These are phyloP conservation scores for Lonicera japonica DNA, from an alignment of 129 eudicot species.

Conservation along the genomic window DNA sequence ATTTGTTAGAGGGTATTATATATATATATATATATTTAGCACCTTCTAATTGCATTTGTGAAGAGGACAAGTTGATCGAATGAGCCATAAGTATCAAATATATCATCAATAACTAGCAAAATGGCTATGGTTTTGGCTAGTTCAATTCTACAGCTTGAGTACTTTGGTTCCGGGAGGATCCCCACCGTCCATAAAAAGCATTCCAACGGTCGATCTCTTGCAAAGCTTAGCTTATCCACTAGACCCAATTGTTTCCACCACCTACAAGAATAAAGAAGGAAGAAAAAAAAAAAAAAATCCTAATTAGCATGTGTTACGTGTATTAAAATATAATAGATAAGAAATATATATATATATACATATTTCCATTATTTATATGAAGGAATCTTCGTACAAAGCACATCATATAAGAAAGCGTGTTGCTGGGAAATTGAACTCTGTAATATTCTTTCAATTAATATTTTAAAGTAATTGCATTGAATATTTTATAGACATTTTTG, in stretches of 20 bases:
- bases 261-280: slow-evolving; percentile 11
- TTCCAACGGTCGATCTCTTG: slow-evolving; percentile 46
- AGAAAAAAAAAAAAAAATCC: not conserved
- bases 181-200: slow-evolving; percentile 53
- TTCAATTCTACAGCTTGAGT: slow-evolving; percentile 27
- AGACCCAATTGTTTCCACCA: slow-evolving; percentile 54
- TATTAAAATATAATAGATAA: too few relatives aligned
- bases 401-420: not conserved
- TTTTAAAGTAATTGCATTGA: too few relatives aligned
- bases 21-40: not conserved
- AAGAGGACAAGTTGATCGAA: slow-evolving; percentile 46
- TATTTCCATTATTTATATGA: too few relatives aligned
- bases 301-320: not conserved
- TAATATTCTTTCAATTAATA: too few relatives aligned
- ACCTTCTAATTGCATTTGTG: slow-evolving; percentile 52
- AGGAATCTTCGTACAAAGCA: too few relatives aligned
- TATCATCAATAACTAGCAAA: slow-evolving; percentile 46
- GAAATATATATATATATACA: too few relatives aligned
- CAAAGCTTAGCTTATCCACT: slow-evolving; percentile 28
- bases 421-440: not conserved
- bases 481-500: too few relatives aligned
- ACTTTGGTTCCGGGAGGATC: slow-evolving; percentile 34
- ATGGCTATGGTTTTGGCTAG: slow-evolving; percentile 42
- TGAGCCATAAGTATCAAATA: slow-evolving; percentile 46
- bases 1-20: not conserved